These are phyloP conservation scores for Pseudogymnoascus sp. DNA, from an alignment of 2,329 filamentous ascomycete genomes.

Conservation along the genomic window DNA sequence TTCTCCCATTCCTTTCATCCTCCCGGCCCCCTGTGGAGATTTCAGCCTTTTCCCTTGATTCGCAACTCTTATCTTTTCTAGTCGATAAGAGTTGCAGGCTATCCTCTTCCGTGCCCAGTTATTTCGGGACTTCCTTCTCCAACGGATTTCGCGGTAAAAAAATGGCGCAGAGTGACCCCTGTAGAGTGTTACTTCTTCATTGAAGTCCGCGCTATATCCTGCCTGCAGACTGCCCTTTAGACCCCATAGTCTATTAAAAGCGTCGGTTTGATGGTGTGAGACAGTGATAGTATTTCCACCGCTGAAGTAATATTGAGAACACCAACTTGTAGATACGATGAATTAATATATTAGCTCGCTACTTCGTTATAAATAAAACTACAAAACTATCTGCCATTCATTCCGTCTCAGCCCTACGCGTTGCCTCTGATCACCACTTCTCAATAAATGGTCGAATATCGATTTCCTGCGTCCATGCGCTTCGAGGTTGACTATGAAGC, in stretches of 20 bases:
- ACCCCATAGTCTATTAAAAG: conserved; percentile 50
- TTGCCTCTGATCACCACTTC: conserved; percentile 44
- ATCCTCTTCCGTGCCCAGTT: conserved; percentile 55
- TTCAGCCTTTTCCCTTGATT: background rate
- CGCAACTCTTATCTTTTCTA: background rate
- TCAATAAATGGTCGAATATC: conserved; percentile 75
- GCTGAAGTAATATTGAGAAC: background rate
- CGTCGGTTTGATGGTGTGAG: conserved; percentile 78
- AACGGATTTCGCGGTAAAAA: conserved; percentile 89
- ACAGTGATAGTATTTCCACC: conserved; percentile 41
- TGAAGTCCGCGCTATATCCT: conserved; percentile 45
- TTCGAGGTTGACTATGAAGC: conserved; percentile 71
- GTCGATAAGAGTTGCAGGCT: background rate
- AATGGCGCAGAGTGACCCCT: conserved; percentile 72
- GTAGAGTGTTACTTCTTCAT: conserved; percentile 34
- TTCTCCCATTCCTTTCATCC: background rate
- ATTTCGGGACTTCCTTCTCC: conserved; percentile 72
- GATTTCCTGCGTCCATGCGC: conserved; percentile 73
- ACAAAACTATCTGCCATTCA: background rate
- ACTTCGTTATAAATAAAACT: background rate
- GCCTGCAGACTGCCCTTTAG: conserved; percentile 74
- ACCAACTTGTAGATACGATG: background rate
- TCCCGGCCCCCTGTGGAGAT: background rate
- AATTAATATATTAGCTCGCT: background rate
- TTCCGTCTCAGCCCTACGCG: background rate